Evolutionary conservation across 202 grass and related monocot species (phyloP), one percentile per base, ranked within the genome.

Genomic region (Saccharum hybrid): DNA sequence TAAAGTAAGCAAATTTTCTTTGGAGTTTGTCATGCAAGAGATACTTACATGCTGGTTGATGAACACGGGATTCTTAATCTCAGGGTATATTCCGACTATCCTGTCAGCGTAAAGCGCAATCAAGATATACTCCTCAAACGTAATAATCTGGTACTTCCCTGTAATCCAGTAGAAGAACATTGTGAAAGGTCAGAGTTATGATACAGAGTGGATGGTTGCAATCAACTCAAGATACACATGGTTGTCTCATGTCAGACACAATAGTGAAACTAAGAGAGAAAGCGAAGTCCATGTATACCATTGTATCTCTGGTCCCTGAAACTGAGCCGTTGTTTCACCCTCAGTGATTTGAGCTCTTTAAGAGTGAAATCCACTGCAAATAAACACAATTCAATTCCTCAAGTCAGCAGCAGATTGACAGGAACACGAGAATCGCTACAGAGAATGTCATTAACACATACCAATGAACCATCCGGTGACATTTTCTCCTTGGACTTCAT

Each of bases 11-110:
- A 66, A 69, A 41, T 46, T 2, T 31, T 48, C 5, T 71, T 36
- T 23, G 15, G 52, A 60, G 31, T 71, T 63, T 31, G n/a, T 33
- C 26, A 41, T 59, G 28, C 78, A 3, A 46, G 76, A 69, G 18
- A 57, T 31, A 86, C 93, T 85, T 88, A 94, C 93, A 76, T 90
- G 89, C 65, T 96, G 83, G 74, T 98, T 98, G 78, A 98, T 89
- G 84, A 98, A 89, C 71, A 96, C 41, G 51, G 93, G 91, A 90
- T 92, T 87, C 65, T 98, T 98, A 7, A 96, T 95, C 87, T 96
- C 93, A 72, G 96, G 96, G 72, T 98, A 98, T 90, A 96, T 94
- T 30, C 96, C 93, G 19, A 98, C 93, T 60, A 90, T 89, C 88
- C 96, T 95, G 56, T 90, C 49, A 0, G 96, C 93, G 46, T 86